Evolutionary conservation across 177 flowering plant genomes (phyloP).

Genomic region (Tripterygium wilfordii): DNA sequence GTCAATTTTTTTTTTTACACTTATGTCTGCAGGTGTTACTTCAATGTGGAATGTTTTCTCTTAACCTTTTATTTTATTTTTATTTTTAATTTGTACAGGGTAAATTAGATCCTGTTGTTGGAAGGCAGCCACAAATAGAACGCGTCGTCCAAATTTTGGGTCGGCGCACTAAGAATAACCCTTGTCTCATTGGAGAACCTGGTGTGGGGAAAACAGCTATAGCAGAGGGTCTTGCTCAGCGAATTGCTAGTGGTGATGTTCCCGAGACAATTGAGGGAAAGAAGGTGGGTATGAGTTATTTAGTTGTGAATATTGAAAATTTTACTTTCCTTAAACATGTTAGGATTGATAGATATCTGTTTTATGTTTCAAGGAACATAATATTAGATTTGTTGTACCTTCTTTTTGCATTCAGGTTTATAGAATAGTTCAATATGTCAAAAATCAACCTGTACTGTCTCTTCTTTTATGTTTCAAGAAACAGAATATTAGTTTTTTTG

Average conservation of each 20-base stretch:
- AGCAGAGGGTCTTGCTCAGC: constrained; percentile 90
- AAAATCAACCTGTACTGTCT: too few relatives aligned
- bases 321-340: too few relatives aligned
- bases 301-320: too few relatives aligned
- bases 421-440: too few relatives aligned
- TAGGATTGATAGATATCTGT: too few relatives aligned
- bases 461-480: too few relatives aligned
- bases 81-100: constrained; percentile 39
- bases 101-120: constrained; percentile 95
- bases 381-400: too few relatives aligned
- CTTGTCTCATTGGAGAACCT: constrained; percentile 90
- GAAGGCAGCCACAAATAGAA: constrained; percentile 87
- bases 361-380: too few relatives aligned
- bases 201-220: constrained; percentile 95
- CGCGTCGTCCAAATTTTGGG: constrained; percentile 94
- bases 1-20: constrained; percentile 35
- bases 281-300: constrained; percentile 36
- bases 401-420: too few relatives aligned
- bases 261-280: constrained; percentile 92
- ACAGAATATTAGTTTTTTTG: too few relatives aligned
- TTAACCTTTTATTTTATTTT: constrained; percentile 7
- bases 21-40: neutral
- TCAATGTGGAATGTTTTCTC: neutral
- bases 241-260: constrained; percentile 82
- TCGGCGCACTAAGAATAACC: constrained; percentile 78